Conservation (phyloP, 345 rosid species). For the Erysimum cheiranthoides region DNA sequence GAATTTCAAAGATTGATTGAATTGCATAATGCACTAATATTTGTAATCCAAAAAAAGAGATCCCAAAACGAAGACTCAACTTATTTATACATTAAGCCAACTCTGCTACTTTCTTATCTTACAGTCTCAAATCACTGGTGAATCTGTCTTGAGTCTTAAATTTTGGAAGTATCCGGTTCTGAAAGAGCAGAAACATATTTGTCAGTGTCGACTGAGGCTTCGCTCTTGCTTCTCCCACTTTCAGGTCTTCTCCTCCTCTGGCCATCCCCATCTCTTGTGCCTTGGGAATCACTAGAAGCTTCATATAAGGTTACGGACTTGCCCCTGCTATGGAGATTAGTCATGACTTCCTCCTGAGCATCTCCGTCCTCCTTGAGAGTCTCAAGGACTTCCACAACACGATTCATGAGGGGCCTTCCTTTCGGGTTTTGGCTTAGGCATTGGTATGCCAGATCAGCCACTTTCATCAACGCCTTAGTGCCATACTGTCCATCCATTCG, state of each 20-base stretch:
- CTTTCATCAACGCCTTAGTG: constrained; percentile 64
- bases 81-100: constrained; percentile 41
- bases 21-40: constrained; percentile 33
- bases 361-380: constrained; percentile 51
- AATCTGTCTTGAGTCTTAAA: constrained; percentile 31
- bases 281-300: constrained; percentile 46
- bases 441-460: constrained; percentile 75
- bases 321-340: constrained; percentile 49
- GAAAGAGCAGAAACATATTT: constrained; percentile 32
- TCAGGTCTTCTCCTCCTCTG: constrained; percentile 40
- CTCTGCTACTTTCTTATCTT: constrained; percentile 41
- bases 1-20: constrained; percentile 25
- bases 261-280: constrained; percentile 35
- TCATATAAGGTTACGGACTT: constrained; percentile 60
- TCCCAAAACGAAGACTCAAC: constrained; percentile 35
- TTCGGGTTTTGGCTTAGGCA: constrained; percentile 95
- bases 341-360: constrained; percentile 51
- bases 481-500: constrained; percentile 91
- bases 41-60: constrained; percentile 27
- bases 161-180: constrained; percentile 37
- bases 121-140: constrained; percentile 24
- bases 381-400: constrained; percentile 83
- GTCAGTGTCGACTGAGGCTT: constrained; percentile 34
- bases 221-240: constrained; percentile 60
- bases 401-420: constrained; percentile 58